phyloP scores from a whole-genome alignment of 495 filamentous ascomycete species.

The Xylaria venustula region DNA sequence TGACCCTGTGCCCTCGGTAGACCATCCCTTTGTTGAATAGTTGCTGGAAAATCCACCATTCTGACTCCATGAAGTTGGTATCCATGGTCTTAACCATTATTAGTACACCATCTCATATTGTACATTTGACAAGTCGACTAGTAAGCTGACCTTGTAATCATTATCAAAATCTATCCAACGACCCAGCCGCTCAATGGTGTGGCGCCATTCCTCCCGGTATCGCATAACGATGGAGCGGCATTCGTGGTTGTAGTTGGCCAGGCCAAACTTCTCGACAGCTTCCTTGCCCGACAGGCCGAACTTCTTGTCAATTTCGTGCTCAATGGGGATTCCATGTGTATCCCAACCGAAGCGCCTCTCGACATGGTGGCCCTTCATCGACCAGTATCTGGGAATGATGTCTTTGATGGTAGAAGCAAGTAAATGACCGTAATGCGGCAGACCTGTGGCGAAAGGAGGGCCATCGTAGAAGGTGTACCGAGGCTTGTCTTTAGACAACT shows the following conservation, averaged over 20 bases:
- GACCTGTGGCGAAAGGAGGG: conserved; percentile 60
- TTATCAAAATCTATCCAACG: conserved; percentile 99
- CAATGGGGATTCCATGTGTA: conserved; percentile 93
- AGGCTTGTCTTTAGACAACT: conserved; percentile 34
- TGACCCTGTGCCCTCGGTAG: conserved; percentile 85
- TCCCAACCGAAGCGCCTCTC: conserved; percentile 74
- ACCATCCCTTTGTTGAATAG: conserved; percentile 85
- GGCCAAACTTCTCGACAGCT: conserved; percentile 81
- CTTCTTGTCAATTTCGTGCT: conserved; percentile 99
- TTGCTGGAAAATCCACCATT: conserved; percentile 96
- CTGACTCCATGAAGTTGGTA: conserved; percentile 88
- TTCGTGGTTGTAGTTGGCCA: conserved; percentile 90
- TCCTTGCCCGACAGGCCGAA: conserved; percentile 84
- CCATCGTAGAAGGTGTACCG: conserved; percentile 71
- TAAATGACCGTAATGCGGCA: conserved; percentile 95
- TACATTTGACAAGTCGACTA: background rate
- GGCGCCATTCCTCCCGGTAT: conserved; percentile 84
- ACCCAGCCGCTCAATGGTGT: conserved; percentile 85
- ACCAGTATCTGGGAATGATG: conserved; percentile 95
- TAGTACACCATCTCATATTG: conserved; percentile 9
- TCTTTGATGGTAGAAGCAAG: conserved; percentile 97
- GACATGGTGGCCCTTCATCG: conserved; percentile 93
- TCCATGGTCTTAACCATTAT: conserved; percentile 72
- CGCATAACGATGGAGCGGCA: conserved; percentile 94
- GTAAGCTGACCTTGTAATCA: conserved; percentile 81